phyloP scores from a whole-genome alignment of 352 stramenopile species.

The Peronospora belbahrii region DNA sequence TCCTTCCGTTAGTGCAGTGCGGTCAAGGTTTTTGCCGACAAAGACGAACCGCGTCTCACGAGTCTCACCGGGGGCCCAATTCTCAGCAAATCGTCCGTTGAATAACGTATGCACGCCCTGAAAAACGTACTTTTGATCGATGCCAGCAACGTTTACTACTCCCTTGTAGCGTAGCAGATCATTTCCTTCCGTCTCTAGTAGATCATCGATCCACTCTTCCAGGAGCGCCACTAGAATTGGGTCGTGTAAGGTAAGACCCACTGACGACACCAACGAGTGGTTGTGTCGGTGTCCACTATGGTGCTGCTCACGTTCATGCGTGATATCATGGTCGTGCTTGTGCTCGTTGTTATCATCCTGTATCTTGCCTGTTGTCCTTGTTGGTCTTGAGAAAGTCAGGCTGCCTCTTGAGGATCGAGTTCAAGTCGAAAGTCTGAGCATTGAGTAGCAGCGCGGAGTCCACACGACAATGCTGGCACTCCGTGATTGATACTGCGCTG shows the following conservation, averaged over 20 bases:
- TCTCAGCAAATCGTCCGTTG: conserved; percentile 82
- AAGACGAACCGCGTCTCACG: conserved; percentile 92
- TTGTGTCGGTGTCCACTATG: conserved; percentile 29
- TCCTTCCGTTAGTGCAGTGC: conserved; percentile 36
- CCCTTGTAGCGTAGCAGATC: conserved; percentile 93
- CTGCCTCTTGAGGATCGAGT: conserved; percentile 42
- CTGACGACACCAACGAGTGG: conserved; percentile 35
- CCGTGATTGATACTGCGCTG: conserved; percentile 33
- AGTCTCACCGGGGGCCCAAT: conserved; percentile 75
- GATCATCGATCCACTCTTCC: conserved; percentile 93
- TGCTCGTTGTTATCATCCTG: background rate
- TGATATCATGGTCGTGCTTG: background rate
- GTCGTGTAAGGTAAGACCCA: conserved; percentile 30
- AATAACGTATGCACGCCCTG: conserved; percentile 96
- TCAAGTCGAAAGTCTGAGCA: conserved; percentile 40
- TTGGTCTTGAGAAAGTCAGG: conserved; percentile 45
- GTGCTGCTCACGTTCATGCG: conserved; percentile 9
- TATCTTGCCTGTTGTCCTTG: conserved; percentile 6
- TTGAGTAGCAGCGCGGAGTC: conserved; percentile 34
- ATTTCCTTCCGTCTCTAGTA: conserved; percentile 83
- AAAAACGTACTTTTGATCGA: conserved; percentile 92
- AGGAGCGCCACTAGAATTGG: conserved; percentile 87
- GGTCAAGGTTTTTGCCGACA: conserved; percentile 88
- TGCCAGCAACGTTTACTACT: conserved; percentile 88
- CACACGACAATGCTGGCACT: conserved; percentile 43